These are phyloP conservation scores for Ophiognomonia clavigignenti-juglandacearum DNA, from an alignment of 2,329 filamentous ascomycete species.

Conservation along the genomic window DNA sequence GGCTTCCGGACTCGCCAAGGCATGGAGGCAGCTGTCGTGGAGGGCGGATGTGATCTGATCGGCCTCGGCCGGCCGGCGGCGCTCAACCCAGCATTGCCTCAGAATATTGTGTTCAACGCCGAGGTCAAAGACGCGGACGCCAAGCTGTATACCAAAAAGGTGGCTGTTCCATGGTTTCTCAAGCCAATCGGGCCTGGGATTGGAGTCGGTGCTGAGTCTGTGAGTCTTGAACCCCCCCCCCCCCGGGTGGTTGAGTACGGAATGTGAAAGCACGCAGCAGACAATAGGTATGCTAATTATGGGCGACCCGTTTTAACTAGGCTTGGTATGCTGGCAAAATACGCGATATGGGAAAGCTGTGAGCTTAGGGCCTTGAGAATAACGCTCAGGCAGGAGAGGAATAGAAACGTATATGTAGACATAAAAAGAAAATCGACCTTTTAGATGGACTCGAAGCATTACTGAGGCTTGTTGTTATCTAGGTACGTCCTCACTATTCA, in stretches of 20 bases:
- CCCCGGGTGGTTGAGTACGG: too few species aligned
- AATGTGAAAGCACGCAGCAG: background rate
- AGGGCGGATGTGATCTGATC: slow-evolving; percentile 35
- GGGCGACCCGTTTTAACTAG: too few species aligned
- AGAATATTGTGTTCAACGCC: slow-evolving; percentile 29
- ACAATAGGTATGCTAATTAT: too few species aligned
- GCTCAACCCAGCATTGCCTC: slow-evolving; percentile 32
- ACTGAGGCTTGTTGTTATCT: too few species aligned
- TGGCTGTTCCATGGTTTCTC: slow-evolving; percentile 20
- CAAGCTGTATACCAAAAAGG: slow-evolving; percentile 23
- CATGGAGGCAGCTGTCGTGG: slow-evolving; percentile 34
- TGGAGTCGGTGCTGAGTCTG: slow-evolving; percentile 20
- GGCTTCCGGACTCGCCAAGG: slow-evolving; percentile 50
- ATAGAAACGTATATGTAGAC: too few species aligned
- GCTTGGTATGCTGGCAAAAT: slow-evolving; percentile 3
- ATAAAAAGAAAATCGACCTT: too few species aligned
- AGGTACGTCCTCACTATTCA: too few species aligned
- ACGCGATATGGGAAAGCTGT: slow-evolving; percentile 3
- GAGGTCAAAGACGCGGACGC: slow-evolving; percentile 30
- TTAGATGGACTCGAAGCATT: too few species aligned
- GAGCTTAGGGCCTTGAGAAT: background rate
- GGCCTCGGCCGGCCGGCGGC: slow-evolving; percentile 35
- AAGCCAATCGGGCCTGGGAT: slow-evolving; percentile 20
- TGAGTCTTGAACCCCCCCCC: slow-evolving; percentile 10
- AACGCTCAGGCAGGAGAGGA: too few species aligned